Evolutionary conservation across 139 green algal genomes (phyloP), one percentile per base, ranked within the genome.

Genomic region (Coccomyxa sp.): DNA sequence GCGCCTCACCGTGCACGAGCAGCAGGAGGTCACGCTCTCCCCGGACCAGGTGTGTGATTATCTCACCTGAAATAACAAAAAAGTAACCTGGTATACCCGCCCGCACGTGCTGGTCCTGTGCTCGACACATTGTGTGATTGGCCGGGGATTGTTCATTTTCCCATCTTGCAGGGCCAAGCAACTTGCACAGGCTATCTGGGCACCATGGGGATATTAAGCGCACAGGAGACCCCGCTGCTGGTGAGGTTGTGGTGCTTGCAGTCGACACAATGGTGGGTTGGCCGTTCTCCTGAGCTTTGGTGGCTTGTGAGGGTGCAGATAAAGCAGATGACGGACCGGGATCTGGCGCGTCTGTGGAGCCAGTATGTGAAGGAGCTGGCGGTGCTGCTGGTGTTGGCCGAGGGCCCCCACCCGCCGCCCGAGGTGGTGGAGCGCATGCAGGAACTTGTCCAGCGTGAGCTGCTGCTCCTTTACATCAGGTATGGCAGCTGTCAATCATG

Each of bases 381-480:
- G 13, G 77, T 81, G 51, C 77, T 81, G 51, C 77, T 81, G 77
- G 77, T 81, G 77, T 13, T 13, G 51, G 51, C 58, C 0, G 77
- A 81, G 57, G 77, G 77, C 18, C 28, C 14, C 0, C 18, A 51
- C 18, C 77, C 30, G 18, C 77, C 77, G n/a, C 51, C 45, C 0
- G 51, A 68, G 13, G 57, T 81, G 0, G 13, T 81, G 21, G 57
- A 68, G 17, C 77, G 77, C 51, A 81, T 81, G 14, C 16, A 68
- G 77, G 77, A 31, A 51, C 77, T 81, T 30, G 77, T 81, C 13
- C 51, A 45, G 51, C 17, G 32, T 0, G 77, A 81, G 77, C 77
- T 81, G 51, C 77, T 81, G 51, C 58, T 81, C 51, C 57, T 81
- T 45, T 81, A 81, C 77, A 81, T 81, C 77, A 81, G 77, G 77